phyloP scores from a whole-genome alignment of 1,284 basidiomycete species.

The Thecaphora thlaspeos region DNA sequence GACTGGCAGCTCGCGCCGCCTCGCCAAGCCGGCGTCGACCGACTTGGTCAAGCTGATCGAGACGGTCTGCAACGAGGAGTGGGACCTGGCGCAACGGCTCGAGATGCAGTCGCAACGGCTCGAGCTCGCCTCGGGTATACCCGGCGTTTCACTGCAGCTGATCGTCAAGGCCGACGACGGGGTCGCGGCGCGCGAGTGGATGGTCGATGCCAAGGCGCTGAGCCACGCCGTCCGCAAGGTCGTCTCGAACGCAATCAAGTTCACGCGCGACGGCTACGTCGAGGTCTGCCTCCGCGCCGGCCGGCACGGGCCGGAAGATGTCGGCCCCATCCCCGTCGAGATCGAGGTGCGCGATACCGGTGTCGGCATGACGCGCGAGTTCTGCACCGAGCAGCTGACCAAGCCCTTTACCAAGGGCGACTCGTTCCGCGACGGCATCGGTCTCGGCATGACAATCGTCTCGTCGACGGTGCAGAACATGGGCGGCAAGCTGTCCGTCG shows the following conservation, averaged over 20 bases:
- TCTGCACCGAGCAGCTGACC: constrained; percentile 26
- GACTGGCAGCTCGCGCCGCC: constrained; percentile 3
- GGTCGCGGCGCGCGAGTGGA: constrained; percentile 16
- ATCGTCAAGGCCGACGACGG: constrained; percentile 32
- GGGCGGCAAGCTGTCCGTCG: constrained; percentile 33
- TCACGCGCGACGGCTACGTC: constrained; percentile 29
- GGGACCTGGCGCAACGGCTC: constrained; percentile 31
- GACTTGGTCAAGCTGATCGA: constrained; percentile 33
- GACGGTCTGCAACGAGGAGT: constrained; percentile 38
- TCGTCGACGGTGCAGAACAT: constrained; percentile 31
- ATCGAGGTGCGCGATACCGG: constrained; percentile 31
- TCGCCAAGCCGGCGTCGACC: constrained; percentile 8
- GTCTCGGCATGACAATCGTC: constrained; percentile 43
- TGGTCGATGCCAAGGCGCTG: constrained; percentile 18
- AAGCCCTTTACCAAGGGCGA: constrained; percentile 41
- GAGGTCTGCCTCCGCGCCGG: constrained; percentile 18
- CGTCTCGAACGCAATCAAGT: constrained; percentile 40
- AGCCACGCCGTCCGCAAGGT: constrained; percentile 40
- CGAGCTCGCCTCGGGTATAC: constrained; percentile 5
- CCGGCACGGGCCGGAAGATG: background rate
- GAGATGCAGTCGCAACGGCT: constrained; percentile 17
- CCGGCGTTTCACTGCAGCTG: constrained; percentile 13
- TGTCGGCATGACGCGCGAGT: constrained; percentile 35
- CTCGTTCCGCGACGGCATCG: constrained; percentile 39
- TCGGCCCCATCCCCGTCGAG: constrained; percentile 7